Percentiles rank a stretch among this genome's conserved stretches.
phyloP scores from a whole-genome alignment of 2,329 filamentous ascomycete species.

The Claviceps purpurea region DNA sequence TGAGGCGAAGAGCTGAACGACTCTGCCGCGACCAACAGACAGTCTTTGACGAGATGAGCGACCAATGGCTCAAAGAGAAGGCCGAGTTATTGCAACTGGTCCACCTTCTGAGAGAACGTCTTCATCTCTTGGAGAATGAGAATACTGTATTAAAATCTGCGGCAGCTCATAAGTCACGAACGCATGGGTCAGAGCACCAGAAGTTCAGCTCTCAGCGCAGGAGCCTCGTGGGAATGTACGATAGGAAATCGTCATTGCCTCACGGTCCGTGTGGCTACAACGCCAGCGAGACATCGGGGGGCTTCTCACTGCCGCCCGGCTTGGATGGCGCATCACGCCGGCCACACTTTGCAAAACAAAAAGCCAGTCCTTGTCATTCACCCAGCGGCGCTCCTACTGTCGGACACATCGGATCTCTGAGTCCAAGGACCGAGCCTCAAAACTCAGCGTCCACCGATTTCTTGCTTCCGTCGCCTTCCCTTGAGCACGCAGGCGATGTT shows the following conservation, averaged over 20 bases:
- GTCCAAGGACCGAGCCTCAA: conserved; percentile 30
- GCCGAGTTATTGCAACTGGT: conserved; percentile 27
- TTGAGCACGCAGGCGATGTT: conserved; percentile 19
- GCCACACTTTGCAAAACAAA: conserved; percentile 17
- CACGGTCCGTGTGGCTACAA: conserved; percentile 10
- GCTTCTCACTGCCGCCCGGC: conserved; percentile 18
- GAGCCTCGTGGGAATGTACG: conserved; percentile 12
- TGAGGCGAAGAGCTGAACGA: conserved; percentile 38
- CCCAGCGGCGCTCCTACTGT: conserved; percentile 22
- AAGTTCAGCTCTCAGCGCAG: conserved; percentile 14
- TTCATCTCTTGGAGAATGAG: conserved; percentile 23
- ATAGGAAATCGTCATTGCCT: conserved; percentile 7
- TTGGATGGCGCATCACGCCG: conserved; percentile 21
- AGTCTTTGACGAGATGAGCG: conserved; percentile 38
- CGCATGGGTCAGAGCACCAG: conserved; percentile 17
- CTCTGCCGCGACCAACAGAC: conserved; percentile 41
- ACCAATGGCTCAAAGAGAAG: conserved; percentile 33
- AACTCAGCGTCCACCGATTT: conserved; percentile 24
- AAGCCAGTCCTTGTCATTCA: conserved; percentile 19
- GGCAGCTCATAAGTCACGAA: conserved; percentile 16
- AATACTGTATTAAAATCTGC: conserved; percentile 21
- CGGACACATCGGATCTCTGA: conserved; percentile 26
- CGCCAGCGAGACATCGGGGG: conserved; percentile 11
- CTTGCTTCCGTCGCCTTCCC: conserved; percentile 16
- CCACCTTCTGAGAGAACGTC: conserved; percentile 25